phyloP scores from a whole-genome alignment of 2,329 filamentous ascomycete genomes.

The Stenocarpella maydis region DNA sequence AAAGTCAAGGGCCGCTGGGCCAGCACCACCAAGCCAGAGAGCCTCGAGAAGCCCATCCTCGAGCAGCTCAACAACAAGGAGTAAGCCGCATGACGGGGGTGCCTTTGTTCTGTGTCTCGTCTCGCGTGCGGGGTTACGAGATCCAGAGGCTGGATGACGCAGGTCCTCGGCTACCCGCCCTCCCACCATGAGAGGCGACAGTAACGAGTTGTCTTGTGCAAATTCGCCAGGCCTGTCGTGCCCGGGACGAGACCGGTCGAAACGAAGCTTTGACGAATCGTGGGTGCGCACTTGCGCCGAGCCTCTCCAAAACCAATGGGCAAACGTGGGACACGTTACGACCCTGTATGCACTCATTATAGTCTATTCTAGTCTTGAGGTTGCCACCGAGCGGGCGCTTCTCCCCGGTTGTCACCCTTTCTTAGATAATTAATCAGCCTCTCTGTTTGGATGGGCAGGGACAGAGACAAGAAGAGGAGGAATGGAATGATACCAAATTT shows the following conservation, averaged over 20 bases:
- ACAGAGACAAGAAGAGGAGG: not conserved
- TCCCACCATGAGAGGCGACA: slow-evolving; percentile 10
- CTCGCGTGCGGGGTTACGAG: not conserved
- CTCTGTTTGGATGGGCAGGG: not conserved
- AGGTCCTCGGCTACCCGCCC: not conserved
- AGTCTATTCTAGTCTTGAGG: slow-evolving; percentile 20
- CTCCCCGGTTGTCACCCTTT: not conserved
- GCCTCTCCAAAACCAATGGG: not conserved
- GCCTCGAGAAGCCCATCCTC: slow-evolving; percentile 77
- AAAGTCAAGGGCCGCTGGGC: slow-evolving; percentile 88
- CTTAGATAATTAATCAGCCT: slow-evolving; percentile 3
- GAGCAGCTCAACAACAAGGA: slow-evolving; percentile 72
- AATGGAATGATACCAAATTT: slow-evolving; percentile 14
- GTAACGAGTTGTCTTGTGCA: slow-evolving; percentile 17
- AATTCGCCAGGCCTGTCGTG: slow-evolving; percentile 25
- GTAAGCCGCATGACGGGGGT: slow-evolving; percentile 40
- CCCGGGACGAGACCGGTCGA: slow-evolving; percentile 20
- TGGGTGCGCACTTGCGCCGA: slow-evolving; percentile 9
- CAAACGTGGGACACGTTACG: slow-evolving; percentile 2
- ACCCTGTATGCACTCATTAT: slow-evolving; percentile 23
- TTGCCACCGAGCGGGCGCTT: not conserved
- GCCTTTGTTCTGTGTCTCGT: not conserved
- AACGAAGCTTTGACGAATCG: slow-evolving; percentile 27
- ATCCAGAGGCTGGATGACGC: not conserved
- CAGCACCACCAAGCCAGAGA: slow-evolving; percentile 85